Conservation (phyloP, 768 basidiomycete genomes). For the Pleurotus eryngii region DNA sequence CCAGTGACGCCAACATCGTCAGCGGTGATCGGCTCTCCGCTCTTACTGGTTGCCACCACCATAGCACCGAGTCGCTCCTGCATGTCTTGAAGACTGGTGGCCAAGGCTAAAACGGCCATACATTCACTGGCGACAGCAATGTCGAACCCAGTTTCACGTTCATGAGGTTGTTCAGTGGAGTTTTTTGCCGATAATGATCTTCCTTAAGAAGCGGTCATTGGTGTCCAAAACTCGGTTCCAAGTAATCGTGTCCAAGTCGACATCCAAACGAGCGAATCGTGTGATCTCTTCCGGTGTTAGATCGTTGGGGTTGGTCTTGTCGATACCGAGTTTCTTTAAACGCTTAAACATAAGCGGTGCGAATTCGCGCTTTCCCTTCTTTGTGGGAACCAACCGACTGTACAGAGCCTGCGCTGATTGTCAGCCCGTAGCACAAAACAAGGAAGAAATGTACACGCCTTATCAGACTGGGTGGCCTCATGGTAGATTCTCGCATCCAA, state of each 20-base stretch:
- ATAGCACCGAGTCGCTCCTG: slow-evolving; percentile 88
- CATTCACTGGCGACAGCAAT: slow-evolving; percentile 96
- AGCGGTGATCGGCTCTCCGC: slow-evolving; percentile 88
- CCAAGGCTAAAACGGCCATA: slow-evolving; percentile 96
- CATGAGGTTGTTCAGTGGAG: slow-evolving; percentile 84
- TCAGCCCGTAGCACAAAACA: neutral
- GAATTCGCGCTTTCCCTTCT: slow-evolving; percentile 94
- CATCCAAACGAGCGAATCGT: slow-evolving; percentile 86
- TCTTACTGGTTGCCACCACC: slow-evolving; percentile 94
- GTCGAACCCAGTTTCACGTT: slow-evolving; percentile 90
- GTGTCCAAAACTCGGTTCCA: slow-evolving; percentile 98
- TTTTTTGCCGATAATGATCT: slow-evolving; percentile 89
- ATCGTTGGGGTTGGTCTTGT: slow-evolving; percentile 89
- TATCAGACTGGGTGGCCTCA: slow-evolving; percentile 92
- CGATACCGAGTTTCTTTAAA: slow-evolving; percentile 90
- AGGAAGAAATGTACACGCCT: slow-evolving; percentile 28
- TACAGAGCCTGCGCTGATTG: slow-evolving; percentile 60
- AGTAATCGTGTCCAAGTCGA: slow-evolving; percentile 88
- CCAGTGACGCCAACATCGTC: slow-evolving; percentile 96
- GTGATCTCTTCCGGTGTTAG: slow-evolving; percentile 91
- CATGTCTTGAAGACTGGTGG: slow-evolving; percentile 89
- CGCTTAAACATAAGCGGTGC: slow-evolving; percentile 96
- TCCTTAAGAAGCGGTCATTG: slow-evolving; percentile 95
- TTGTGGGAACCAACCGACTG: slow-evolving; percentile 84
- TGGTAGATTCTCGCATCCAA: slow-evolving; percentile 98